Evolutionary conservation across 2,329 filamentous ascomycete genomes (phyloP).

Genomic region (Fusarium scirpi): DNA sequence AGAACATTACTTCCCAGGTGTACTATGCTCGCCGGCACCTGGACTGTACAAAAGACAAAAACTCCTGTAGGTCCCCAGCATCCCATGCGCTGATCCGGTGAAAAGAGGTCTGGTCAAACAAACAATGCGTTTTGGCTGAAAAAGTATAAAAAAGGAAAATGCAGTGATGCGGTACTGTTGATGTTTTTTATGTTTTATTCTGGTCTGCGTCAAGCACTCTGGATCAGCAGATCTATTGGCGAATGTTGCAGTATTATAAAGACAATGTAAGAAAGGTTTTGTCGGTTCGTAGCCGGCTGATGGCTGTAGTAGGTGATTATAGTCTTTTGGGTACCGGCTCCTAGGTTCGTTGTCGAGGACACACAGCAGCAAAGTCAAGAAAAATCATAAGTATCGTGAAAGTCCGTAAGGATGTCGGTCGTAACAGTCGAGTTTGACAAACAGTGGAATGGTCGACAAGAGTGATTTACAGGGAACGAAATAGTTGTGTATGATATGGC

Average conservation of each 20-base stretch:
- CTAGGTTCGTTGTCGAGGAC: constrained; percentile 31
- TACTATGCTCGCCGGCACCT: constrained; percentile 20
- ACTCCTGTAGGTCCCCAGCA: constrained; percentile 40
- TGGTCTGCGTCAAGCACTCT: constrained; percentile 15
- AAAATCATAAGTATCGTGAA: constrained; percentile 50
- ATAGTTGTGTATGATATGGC: constrained; percentile 11
- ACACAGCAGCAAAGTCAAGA: constrained; percentile 32
- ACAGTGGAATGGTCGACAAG: constrained; percentile 16
- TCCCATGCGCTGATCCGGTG: constrained; percentile 33
- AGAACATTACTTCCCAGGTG: constrained; percentile 39
- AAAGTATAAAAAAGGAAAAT: constrained; percentile 3
- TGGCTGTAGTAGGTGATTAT: constrained; percentile 43
- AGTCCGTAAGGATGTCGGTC: constrained; percentile 48
- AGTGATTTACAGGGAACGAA: constrained; percentile 9
- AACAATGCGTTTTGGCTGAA: constrained; percentile 23
- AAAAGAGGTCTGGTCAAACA: constrained; percentile 34
- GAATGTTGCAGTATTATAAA: constrained; percentile 33
- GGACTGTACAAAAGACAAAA: constrained; percentile 35
- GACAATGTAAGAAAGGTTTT: constrained; percentile 30
- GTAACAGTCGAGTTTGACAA: constrained; percentile 39
- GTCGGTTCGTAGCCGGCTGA: constrained; percentile 42
- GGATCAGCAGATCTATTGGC: constrained; percentile 30
- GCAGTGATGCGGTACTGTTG: constrained; percentile 23
- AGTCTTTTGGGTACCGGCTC: constrained; percentile 37
- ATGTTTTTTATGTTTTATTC: constrained; percentile 37